Base-by-base conservation (phyloP, 768 basidiomycete species). In the Boletus subcaerulescens region DNA sequence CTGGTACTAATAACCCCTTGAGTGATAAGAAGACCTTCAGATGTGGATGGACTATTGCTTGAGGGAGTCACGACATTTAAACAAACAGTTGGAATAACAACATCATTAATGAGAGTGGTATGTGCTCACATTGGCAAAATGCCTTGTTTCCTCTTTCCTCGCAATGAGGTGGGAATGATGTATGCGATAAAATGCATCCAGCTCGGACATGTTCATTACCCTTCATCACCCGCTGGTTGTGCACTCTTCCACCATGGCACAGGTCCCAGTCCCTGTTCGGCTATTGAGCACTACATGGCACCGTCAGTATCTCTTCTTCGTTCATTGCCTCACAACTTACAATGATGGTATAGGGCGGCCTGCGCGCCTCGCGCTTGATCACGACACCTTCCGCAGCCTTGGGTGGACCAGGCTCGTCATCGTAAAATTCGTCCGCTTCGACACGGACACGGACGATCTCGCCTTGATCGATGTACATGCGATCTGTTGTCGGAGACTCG, bases 341-440 rank as follows among this genome's bases (percentile, higher is more conserved):
- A 6, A 35, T 35, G 33, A 35, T 14, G 33, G 33, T 35, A 35
- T 35, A 35, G 33, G 33, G 33, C 14, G 33, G 33, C 33, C 73
- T 67, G 29, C 73, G 75, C 6, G 65, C 70, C 57, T 85, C 84
- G 41, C 70, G 71, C 59, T 76, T 75, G 3, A 82, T 75, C 46
- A 77, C 75, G 2, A 89, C 84, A 1, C 89, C 90, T 47, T 91
- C 88, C 0, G 77, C 71, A 42, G 84, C 85, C 63, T 86, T 89
- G 1, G 87, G 86, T 0, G 91, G 90, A 1, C 91, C 91, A 3
- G 91, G 91, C 56, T 92, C 91, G 60, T 90, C 88, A 60, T 93
- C 91, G 60, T 82, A 87, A 60, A 92, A 93, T 61, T 91, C 89
- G 61, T 91, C 91, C 4, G 78, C 76, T 63, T 93, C 90, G 5